Base-by-base conservation (phyloP, 2,329 filamentous ascomycete genomes). In the Fusarium sp. region DNA sequence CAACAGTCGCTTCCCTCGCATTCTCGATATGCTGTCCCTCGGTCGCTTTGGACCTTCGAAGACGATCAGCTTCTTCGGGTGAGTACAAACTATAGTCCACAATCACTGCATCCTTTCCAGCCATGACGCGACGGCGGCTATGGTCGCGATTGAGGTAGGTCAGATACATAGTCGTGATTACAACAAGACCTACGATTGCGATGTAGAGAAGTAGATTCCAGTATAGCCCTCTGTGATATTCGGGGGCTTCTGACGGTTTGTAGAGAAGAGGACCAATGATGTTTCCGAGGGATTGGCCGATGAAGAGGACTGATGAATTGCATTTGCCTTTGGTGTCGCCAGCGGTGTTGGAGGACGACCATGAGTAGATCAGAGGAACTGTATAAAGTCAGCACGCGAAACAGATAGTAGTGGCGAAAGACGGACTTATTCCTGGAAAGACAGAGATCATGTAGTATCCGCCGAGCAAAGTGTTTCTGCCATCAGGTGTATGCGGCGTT, bases 301-400 rank as follows among this genome's bases (percentile, higher is more conserved):
- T 84, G 72, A 92, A 90, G 7, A 92, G 81, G 20, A 90, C 85
- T 5, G 84, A 89, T 0, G 90, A 91, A 0, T 88, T 91, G 5
- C 89, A 86, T 77, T 92, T 92, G 69, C 90, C 87, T 79, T 93
- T 93, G 0, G 91, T 93, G 67, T 92, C 90, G 1, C 90, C 91
- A 5, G 85, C 90, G 0, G 90, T 90, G 71, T 91, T 90, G 57
- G 89, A 87, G 1, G 85, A 86, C 1, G 85, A 86, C 87, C 87
- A 90, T 0, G 86, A 86, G 76, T 89, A 90, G 28, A 90, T 86
- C 60, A 90, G 79, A 0, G 88, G 90, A 4, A 89, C 87, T 69
- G 6, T 0, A 12, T 0, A 36, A 9, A 0, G 5, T 69, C 4
- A 69, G 64, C 1, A 11, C 0, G 7, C 0, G 4, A 2, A 31